Base-by-base conservation (phyloP, 345 rosid species). In the Salix caprea region DNA sequence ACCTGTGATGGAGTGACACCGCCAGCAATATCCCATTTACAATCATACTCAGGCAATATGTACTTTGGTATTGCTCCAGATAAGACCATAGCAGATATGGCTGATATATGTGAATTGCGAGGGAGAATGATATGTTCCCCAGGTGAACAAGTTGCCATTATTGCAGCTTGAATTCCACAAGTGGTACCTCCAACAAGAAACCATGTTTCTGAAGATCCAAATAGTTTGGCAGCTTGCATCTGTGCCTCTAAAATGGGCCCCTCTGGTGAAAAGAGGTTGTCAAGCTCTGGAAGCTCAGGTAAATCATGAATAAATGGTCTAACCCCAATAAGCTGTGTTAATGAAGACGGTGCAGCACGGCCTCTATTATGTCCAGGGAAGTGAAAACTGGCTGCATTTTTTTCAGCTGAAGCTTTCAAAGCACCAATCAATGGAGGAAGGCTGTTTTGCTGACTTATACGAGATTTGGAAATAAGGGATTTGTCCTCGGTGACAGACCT, bases 321-420 rank as follows among this genome's bases (percentile, higher is more conserved):
- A n/a, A 71, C 50, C 54, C 92, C 92, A 66, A 89, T 88, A 21
- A 89, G 83, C 44, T 79, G 78, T 32, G 82, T 74, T 42, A 88
- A 77, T 4, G 88, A 86, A 62, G 86, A 69, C 32, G 92, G 92
- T 14, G 90, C 89, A 6, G 90, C 93, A 28, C 70, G 82, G 1
- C 93, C 93, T 77, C 93, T 85, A 68, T 89, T 89, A 79, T 89
- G 93, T 44, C 93, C 93, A 28, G 91, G 93, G 74, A 90, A 90
- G 76, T 88, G 93, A 77, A 90, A 90, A 71, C 86, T 84, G 24
- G 86, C 89, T 34, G 75, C 91, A 74, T 84, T 81, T 80, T 77
- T 76, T 71, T 79, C 69, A 4, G 93, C 91, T 30, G 88, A 78
- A 70, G 84, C 66, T 82, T 84, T 78, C 74, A 90, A 66, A 14